Evolutionary conservation across 2,329 filamentous ascomycete species (phyloP), one percentile per base, ranked within the genome.

Genomic region (Trichoderma gracile): DNA sequence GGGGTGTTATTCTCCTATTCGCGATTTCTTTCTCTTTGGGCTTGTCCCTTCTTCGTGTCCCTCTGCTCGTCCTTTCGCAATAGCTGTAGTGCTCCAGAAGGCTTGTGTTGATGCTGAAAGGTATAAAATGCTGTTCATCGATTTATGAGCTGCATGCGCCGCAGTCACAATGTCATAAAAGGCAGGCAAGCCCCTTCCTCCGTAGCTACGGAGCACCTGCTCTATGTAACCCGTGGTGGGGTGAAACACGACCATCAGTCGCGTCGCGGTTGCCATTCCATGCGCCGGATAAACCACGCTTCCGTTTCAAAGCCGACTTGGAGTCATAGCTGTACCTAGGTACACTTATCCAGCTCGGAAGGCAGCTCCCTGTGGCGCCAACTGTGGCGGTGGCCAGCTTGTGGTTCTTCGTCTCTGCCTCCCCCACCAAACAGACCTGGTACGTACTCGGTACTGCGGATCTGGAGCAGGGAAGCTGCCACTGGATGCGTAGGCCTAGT

Each of bases 401-500:
- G n/a, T n/a, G 12, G 1, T 21, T 27, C 17, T 43, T 10, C 33
- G 33, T 43, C 53, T 45, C 19, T 52, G 40, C 38, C 58, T 46
- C 58, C 58, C 58, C 58, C 58, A 62, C 58, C 17, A 63, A 47
- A 33, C 30, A 33, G 30, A 10, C 30, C 30, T 10, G 10, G 60
- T 49, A 63, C 52, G 46, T 45, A 40, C 17, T 46, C 23, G 23
- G 25, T 54, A 38, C 60, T 38, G 50, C 52, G 40, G 46, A 57
- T 9, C 50, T 49, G 27, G 21, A 42, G 53, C 46, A 60, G 17
- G 56, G 46, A 33, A 61, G 64, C 64, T 66, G 60, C 33, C 33
- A 38, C 33, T 38, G 33, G 62, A 64, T 77, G 75, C 75, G 76
- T 77, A 76, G 74, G 71, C 75, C 69, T 70, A 69, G 67, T 78